Evolutionary conservation across 1,139 yeast species (phyloP).

Genomic region (Hyphopichia buzzinii): DNA sequence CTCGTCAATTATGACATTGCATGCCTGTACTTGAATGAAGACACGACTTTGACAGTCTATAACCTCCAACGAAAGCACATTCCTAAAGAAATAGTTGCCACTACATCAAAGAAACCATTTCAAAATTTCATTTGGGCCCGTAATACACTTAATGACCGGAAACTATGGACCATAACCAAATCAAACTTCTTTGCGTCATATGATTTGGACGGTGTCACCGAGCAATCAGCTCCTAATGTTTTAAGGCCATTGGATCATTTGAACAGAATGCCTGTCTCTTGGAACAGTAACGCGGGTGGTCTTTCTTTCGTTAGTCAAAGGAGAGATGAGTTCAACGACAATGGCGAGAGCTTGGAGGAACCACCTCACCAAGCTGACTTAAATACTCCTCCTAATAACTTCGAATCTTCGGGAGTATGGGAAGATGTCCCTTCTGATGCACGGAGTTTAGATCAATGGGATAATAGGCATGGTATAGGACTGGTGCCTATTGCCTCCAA

Average conservation of each 20-base stretch:
- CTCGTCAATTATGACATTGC: slow-evolving; percentile 64
- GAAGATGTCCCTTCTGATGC: slow-evolving; percentile 5
- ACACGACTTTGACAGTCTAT: slow-evolving; percentile 71
- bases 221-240: slow-evolving; percentile 27
- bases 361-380: neutral
- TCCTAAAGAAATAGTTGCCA: slow-evolving; percentile 67
- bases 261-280: slow-evolving; percentile 51
- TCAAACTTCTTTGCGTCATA: slow-evolving; percentile 51
- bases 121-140: slow-evolving; percentile 47
- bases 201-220: slow-evolving; percentile 39
- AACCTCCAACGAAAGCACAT: slow-evolving; percentile 70
- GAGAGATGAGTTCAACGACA: slow-evolving; percentile 38
- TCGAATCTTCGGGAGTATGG: neutral
- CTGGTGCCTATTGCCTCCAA: slow-evolving; percentile 21
- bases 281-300: slow-evolving; percentile 50
- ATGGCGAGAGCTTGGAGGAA: neutral
- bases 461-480: slow-evolving; percentile 12
- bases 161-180: slow-evolving; percentile 45
- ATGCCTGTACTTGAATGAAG: slow-evolving; percentile 74
- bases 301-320: slow-evolving; percentile 55
- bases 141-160: slow-evolving; percentile 21
- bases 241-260: slow-evolving; percentile 54
- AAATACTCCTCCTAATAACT: neutral
- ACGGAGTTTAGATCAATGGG: slow-evolving; percentile 3
- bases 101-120: slow-evolving; percentile 45